Conservation (phyloP, 371 early-diverging fungal species). For the Mitosporidium daphniae region DNA sequence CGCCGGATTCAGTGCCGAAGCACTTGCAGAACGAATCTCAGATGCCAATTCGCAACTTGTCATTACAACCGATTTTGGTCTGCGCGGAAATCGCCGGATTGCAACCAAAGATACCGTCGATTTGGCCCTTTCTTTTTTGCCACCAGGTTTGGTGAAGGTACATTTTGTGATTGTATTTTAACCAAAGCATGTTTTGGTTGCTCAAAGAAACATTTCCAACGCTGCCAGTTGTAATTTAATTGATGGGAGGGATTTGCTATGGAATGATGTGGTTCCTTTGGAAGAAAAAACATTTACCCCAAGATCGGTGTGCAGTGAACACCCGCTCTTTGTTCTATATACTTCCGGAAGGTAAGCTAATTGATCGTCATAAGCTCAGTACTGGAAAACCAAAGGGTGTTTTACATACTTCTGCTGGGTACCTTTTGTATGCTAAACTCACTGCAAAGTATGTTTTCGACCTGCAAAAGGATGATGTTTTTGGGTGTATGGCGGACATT, state of each 20-base stretch:
- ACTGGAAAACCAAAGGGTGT: conserved; percentile 61
- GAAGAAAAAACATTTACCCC: conserved; percentile 36
- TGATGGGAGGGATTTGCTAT: conserved; percentile 39
- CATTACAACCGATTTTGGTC: conserved; percentile 38
- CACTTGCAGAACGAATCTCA: conserved; percentile 34
- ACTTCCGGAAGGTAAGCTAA: conserved; percentile 61
- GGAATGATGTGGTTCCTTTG: conserved; percentile 30
- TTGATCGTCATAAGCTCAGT: neutral
- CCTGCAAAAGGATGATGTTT: conserved; percentile 21
- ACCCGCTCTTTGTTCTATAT: conserved; percentile 64
- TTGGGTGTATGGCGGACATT: conserved; percentile 46
- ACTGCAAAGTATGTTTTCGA: conserved; percentile 38
- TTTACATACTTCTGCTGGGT: conserved; percentile 63
- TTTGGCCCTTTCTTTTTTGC: conserved; percentile 15
- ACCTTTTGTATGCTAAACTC: conserved; percentile 42
- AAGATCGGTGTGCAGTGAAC: conserved; percentile 30
- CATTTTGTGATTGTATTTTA: neutral
- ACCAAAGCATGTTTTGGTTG: neutral
- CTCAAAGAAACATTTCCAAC: conserved; percentile 1
- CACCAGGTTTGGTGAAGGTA: neutral
- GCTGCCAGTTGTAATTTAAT: neutral
- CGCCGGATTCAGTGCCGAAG: conserved; percentile 54
- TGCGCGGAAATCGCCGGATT: conserved; percentile 50
- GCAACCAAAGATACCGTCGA: conserved; percentile 56
- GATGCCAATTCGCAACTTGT: conserved; percentile 33